phyloP scores from a whole-genome alignment of 2,329 filamentous ascomycete species.

The Didymella keratinophila region DNA sequence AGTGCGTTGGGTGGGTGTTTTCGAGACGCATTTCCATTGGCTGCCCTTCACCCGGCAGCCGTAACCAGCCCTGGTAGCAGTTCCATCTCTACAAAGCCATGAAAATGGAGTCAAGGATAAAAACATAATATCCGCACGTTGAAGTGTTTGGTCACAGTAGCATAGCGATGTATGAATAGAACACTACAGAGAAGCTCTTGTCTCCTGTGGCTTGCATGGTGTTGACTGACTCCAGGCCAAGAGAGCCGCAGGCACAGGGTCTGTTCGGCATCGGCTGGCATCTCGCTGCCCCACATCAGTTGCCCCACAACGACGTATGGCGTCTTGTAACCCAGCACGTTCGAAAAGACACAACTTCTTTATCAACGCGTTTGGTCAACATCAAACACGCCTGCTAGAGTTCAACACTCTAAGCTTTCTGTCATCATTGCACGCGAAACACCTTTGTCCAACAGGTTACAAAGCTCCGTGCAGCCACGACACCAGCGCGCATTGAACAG shows the following conservation, averaged over 20 bases:
- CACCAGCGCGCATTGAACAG: constrained; percentile 16
- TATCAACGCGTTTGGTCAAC: constrained; percentile 30
- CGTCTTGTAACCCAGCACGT: constrained; percentile 9
- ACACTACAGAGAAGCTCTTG: background rate
- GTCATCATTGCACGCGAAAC: background rate
- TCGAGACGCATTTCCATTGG: constrained; percentile 4
- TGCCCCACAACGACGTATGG: constrained; percentile 15
- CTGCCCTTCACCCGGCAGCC: background rate
- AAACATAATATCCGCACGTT: background rate
- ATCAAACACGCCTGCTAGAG: constrained; percentile 40
- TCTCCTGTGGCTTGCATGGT: background rate
- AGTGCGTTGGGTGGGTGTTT: constrained; percentile 11
- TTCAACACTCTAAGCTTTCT: constrained; percentile 46
- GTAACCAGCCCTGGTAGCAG: background rate
- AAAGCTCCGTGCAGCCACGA: constrained; percentile 1
- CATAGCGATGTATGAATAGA: background rate
- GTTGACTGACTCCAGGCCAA: background rate
- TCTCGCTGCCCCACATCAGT: constrained; percentile 7
- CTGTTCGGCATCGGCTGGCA: background rate
- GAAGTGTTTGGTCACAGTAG: background rate
- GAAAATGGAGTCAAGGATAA: background rate
- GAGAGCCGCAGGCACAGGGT: background rate
- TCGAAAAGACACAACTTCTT: constrained; percentile 11
- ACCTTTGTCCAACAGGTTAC: background rate
- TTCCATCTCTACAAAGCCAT: background rate